Base-by-base conservation (phyloP, 495 filamentous ascomycete genomes). In the Usnea hakonensis region DNA sequence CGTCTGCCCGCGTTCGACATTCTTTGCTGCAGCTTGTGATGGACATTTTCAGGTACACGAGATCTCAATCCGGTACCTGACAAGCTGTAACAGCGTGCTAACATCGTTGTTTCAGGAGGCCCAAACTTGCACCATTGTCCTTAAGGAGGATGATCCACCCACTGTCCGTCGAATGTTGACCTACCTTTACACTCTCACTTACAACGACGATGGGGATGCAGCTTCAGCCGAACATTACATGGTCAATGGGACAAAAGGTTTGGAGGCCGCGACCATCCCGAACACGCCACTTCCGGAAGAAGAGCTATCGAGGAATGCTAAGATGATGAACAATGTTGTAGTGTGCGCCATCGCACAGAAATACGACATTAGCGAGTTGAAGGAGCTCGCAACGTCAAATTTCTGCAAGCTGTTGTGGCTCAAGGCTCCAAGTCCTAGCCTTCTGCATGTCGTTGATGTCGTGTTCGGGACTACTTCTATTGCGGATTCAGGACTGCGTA, bases 1-100 rank as follows among this genome's bases (percentile, higher is more conserved):
- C 38, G 64, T 77, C 50, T 76, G 74, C 57, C 37, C 68, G 3
- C 70, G 67, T 36, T 77, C 71, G 2, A 57, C 60, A 13, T 72
- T 70, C 57, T 74, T 77, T 50, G 66, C 61, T 30, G 61, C 53
- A 52, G 64, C 72, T 8, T 72, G 70, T 38, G 62, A 62, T 64
- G 64, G 68, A n/a, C 32, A 61, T 1, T 74, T 72, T 52, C 57
- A 64, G 68, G 73, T 74, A 58, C 5, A n/a, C 4, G 19, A 52
- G 0, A 16, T 14, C 33, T 13, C 10, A 21, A 32, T 36, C 11
- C 23, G 19, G 2, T n/a, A 14, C 21, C 28, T 26, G n/a, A 19
- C 4, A 1, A 61, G 8, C 14, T 52, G 19, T 21, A 61, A 50
- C 23, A 37, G 19, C 7, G 37, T 33, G 52, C 30, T 62, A 0